phyloP scores from a whole-genome alignment of 768 basidiomycete genomes.

The Pholiota conissans region DNA sequence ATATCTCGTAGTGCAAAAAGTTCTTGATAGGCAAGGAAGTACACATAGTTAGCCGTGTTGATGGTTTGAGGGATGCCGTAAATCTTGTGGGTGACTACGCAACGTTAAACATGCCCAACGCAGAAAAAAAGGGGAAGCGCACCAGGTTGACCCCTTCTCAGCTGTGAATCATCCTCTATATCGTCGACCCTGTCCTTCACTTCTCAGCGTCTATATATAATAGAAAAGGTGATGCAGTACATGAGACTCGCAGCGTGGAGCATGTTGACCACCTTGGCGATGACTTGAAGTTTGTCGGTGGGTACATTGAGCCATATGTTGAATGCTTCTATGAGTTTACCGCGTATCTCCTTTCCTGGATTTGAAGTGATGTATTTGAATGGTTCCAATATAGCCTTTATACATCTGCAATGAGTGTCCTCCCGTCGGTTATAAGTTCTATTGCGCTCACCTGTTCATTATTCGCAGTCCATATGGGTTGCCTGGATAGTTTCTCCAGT shows the following conservation, averaged over 20 bases:
- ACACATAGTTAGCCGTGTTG: conserved; percentile 96
- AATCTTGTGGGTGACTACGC: conserved; percentile 88
- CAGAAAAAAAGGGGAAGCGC: conserved; percentile 13
- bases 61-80: conserved; percentile 97
- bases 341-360: conserved; percentile 92
- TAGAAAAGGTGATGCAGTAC: conserved; percentile 36
- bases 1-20: conserved; percentile 57
- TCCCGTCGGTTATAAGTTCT: neutral
- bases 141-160: conserved; percentile 86
- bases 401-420: neutral
- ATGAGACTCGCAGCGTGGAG: conserved; percentile 92
- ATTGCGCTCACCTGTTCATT: conserved; percentile 32
- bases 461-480: conserved; percentile 34
- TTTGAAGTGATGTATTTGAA: conserved; percentile 80
- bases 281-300: conserved; percentile 62
- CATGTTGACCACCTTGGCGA: conserved; percentile 87
- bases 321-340: conserved; percentile 88
- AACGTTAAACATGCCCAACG: neutral
- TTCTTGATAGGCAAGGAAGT: conserved; percentile 91
- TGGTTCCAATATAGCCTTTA: conserved; percentile 75
- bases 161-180: conserved; percentile 88
- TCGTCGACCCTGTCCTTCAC: conserved; percentile 74
- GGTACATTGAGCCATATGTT: conserved; percentile 90
- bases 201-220: neutral
- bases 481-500: conserved; percentile 29